These are phyloP conservation scores for Hippophae gyantsensis DNA, from an alignment of 306 rosid genomes.

Conservation along the genomic window DNA sequence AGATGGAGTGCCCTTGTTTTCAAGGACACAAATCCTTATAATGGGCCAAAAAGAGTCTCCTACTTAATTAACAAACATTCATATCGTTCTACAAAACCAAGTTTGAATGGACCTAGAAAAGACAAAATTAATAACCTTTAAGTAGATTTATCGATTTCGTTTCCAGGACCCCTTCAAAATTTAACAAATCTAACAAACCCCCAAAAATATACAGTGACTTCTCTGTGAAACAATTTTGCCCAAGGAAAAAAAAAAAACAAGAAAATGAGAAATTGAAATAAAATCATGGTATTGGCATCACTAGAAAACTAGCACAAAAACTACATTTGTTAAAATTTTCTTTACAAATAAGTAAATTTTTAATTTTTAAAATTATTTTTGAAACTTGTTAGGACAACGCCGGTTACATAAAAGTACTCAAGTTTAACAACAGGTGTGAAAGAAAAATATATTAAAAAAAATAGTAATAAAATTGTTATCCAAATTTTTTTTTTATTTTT, in stretches of 20 bases:
- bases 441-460: too few species aligned
- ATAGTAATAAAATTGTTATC: too few species aligned
- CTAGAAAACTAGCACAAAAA: too few species aligned
- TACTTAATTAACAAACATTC: constrained; percentile 12
- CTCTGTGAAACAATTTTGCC: constrained; percentile 54
- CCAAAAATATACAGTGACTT: constrained; percentile 30
- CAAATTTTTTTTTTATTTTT: too few species aligned
- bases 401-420: too few species aligned
- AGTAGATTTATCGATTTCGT: not conserved
- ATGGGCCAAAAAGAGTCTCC: constrained; percentile 24
- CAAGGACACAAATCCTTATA: constrained; percentile 31
- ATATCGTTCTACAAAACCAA: constrained; percentile 9
- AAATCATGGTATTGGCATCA: too few species aligned
- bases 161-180: constrained; percentile 13
- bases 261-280: constrained; percentile 15
- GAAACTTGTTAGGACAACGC: too few species aligned
- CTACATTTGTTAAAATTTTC: not conserved
- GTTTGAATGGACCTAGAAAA: constrained; percentile 5
- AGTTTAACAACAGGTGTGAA: too few species aligned
- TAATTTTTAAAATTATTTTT: too few species aligned
- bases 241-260: not conserved
- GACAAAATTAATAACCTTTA: constrained; percentile 10
- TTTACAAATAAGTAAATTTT: too few species aligned
- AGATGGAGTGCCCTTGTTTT: not conserved
- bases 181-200: constrained; percentile 2